These are phyloP conservation scores for Macrolepiota fuliginosa DNA, from an alignment of 768 basidiomycete species.

Conservation along the genomic window DNA sequence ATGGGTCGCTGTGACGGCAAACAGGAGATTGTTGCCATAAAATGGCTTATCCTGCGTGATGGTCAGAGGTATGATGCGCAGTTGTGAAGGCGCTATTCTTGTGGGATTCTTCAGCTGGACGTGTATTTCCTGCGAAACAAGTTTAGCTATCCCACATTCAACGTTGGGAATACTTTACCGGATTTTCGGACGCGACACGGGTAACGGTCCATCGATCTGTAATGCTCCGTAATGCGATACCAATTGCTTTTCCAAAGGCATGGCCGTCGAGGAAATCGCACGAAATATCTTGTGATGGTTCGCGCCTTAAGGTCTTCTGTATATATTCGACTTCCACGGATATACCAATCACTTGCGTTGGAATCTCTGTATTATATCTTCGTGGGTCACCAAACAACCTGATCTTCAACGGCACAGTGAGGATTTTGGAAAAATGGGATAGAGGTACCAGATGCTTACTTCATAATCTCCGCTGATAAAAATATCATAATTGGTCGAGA, in stretches of 20 bases:
- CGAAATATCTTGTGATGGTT: conserved; percentile 50
- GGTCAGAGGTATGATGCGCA: conserved; percentile 49
- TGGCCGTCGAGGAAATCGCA: conserved; percentile 75
- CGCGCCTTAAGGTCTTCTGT: conserved; percentile 30
- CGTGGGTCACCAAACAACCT: conserved; percentile 80
- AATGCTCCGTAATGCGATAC: conserved; percentile 56
- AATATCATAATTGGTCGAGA: conserved; percentile 59
- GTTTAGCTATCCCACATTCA: not conserved
- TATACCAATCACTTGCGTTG: conserved; percentile 56
- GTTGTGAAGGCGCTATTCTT: conserved; percentile 61
- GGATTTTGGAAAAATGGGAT: not conserved
- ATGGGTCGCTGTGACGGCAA: conserved; percentile 39
- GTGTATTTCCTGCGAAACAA: conserved; percentile 22
- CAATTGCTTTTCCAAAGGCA: conserved; percentile 70
- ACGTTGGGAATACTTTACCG: not conserved
- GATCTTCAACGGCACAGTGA: conserved; percentile 44
- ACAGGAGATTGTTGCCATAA: conserved; percentile 23
- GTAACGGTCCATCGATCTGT: conserved; percentile 56
- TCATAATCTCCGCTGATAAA: conserved; percentile 85
- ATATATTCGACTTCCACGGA: conserved; percentile 38
- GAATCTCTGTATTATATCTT: conserved; percentile 36
- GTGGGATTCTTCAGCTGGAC: conserved; percentile 26
- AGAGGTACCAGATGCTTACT: conserved; percentile 31
- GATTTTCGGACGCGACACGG: conserved; percentile 1
- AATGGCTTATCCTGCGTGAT: conserved; percentile 36